Conservation (phyloP, 2,329 filamentous ascomycete genomes). For the Thelonectria rubi region DNA sequence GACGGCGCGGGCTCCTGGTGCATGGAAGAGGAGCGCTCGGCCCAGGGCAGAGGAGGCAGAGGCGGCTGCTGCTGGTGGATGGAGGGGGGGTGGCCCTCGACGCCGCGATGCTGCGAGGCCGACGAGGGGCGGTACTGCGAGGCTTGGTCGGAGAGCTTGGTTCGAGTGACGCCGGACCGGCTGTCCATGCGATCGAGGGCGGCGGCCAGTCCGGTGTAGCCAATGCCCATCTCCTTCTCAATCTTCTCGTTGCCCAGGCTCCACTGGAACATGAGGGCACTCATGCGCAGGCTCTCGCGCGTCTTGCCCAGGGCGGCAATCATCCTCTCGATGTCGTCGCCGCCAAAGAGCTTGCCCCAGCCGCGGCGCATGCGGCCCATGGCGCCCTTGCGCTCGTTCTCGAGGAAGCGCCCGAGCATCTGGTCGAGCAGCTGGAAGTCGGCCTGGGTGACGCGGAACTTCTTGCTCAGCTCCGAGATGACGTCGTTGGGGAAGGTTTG, state of each 20-base stretch:
- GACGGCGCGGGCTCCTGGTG: conserved; percentile 27
- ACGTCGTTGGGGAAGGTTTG: conserved; percentile 68
- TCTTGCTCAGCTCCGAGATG: conserved; percentile 69
- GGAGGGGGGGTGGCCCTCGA: conserved; percentile 29
- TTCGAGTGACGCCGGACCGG: conserved; percentile 33
- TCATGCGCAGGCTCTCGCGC: conserved; percentile 70
- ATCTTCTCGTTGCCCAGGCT: conserved; percentile 66
- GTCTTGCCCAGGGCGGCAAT: conserved; percentile 64
- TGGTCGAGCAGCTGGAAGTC: conserved; percentile 72
- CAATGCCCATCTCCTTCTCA: conserved; percentile 69
- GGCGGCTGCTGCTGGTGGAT: conserved; percentile 32
- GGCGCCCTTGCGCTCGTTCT: conserved; percentile 68
- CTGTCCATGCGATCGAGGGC: conserved; percentile 61
- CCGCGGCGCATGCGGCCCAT: conserved; percentile 68
- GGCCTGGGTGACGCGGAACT: conserved; percentile 67
- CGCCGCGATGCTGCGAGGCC: conserved; percentile 36
- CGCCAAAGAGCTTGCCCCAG: conserved; percentile 70
- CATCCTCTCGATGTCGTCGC: conserved; percentile 70
- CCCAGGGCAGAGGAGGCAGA: conserved; percentile 41
- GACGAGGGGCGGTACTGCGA: conserved; percentile 41
- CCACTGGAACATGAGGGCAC: conserved; percentile 72
- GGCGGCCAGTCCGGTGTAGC: conserved; percentile 72
- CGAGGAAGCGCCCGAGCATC: conserved; percentile 68
- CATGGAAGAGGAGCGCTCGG: conserved; percentile 34
- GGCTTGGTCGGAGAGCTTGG: conserved; percentile 29